These are phyloP conservation scores for Micractinium conductrix DNA, from an alignment of 139 green algal species.

Conservation along the genomic window DNA sequence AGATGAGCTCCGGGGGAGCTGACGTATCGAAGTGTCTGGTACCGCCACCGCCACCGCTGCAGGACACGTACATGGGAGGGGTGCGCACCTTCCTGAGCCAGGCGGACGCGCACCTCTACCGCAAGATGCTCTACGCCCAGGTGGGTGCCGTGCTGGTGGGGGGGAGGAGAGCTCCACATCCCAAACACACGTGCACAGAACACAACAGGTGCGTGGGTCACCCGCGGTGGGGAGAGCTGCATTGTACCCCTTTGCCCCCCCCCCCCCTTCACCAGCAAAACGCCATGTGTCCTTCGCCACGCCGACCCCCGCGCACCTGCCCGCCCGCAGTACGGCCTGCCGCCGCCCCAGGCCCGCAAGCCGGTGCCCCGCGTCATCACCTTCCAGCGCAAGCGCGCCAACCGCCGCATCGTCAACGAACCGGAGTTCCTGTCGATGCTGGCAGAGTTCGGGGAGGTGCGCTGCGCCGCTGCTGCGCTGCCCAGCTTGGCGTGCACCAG, in stretches of 20 bases:
- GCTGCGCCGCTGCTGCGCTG: too few relatives aligned
- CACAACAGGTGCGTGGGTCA: background rate
- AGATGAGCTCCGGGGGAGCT: too few relatives aligned
- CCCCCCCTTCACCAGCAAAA: too few relatives aligned
- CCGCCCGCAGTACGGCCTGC: conserved; percentile 46
- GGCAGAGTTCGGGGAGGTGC: conserved; percentile 65
- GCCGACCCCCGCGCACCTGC: background rate
- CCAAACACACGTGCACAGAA: too few relatives aligned
- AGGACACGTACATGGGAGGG: conserved; percentile 80
- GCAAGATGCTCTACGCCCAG: conserved; percentile 71
- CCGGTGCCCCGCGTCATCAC: conserved; percentile 75
- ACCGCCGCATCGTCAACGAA: conserved; percentile 87
- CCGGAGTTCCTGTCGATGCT: conserved; percentile 70
- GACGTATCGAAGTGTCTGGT: too few relatives aligned
- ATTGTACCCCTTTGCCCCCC: background rate
- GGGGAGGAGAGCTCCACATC: too few relatives aligned
- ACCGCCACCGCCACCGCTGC: too few relatives aligned
- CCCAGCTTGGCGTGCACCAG: too few relatives aligned
- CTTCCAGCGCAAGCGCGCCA: conserved; percentile 84
- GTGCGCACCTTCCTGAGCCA: conserved; percentile 67
- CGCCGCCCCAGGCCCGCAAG: conserved; percentile 3
- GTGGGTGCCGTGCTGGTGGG: background rate
- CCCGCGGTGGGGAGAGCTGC: background rate
- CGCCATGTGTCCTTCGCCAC: too few relatives aligned
- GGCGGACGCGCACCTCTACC: conserved; percentile 70